These are phyloP conservation scores for Abelmoschus esculentus DNA, from an alignment of 345 rosid species.

Conservation along the genomic window DNA sequence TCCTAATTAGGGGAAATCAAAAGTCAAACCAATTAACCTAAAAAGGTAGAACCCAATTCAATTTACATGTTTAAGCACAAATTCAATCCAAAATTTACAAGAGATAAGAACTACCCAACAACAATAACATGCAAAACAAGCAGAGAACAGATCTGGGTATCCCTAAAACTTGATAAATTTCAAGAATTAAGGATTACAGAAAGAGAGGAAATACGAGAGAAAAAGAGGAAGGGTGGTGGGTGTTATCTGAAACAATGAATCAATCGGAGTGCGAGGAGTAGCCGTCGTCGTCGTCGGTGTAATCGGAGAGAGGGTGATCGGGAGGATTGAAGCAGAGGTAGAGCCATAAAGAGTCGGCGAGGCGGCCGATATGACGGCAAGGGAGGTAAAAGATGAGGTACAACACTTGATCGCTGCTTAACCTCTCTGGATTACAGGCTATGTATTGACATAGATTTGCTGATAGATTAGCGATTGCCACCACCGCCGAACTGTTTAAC, in stretches of 20 bases:
- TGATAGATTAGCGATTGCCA: constrained; percentile 52
- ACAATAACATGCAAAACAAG: not conserved
- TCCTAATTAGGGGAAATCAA: no score
- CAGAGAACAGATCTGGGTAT: not conserved
- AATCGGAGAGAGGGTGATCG: not conserved
- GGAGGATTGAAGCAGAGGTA: constrained; percentile 52
- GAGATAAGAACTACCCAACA: not conserved
- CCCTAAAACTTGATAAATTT: not conserved
- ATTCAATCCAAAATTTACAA: constrained; percentile 1
- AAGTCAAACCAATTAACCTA: not conserved
- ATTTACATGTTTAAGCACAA: not conserved
- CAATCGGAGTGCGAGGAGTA: constrained; percentile 14
- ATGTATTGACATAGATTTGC: constrained; percentile 70
- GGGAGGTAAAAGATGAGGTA: constrained; percentile 60
- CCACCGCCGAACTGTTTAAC: constrained; percentile 56
- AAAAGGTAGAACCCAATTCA: not conserved
- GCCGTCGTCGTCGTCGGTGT: not conserved
- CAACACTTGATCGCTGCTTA: constrained; percentile 56
- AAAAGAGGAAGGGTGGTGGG: not conserved
- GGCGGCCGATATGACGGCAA: constrained; percentile 50
- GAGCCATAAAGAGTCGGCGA: constrained; percentile 47
- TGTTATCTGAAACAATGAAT: not conserved
- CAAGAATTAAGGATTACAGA: not conserved
- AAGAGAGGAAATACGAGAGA: not conserved
- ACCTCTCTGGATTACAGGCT: constrained; percentile 81